Conservation (phyloP, 2,329 filamentous ascomycete genomes). For the Hypoxylon sp. region DNA sequence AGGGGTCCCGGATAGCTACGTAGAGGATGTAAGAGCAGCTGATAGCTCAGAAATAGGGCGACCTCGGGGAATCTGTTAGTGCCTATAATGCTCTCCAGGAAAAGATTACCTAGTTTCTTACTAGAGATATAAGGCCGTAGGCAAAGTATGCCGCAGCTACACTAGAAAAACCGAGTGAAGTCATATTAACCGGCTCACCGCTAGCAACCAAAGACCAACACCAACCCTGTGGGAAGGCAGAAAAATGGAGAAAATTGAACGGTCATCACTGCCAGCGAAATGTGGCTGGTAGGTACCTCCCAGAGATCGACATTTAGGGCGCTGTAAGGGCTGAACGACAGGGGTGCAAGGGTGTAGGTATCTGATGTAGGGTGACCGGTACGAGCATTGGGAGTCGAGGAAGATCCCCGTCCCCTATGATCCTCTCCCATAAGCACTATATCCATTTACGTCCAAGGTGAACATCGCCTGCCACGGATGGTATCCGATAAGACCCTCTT, state of each 20-base stretch:
- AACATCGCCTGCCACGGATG: too few relatives aligned
- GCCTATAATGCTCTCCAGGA: not conserved
- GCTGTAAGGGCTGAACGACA: not conserved
- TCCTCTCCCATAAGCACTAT: too few relatives aligned
- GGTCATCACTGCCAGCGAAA: not conserved
- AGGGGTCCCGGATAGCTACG: slow-evolving; percentile 25
- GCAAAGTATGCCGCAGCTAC: not conserved
- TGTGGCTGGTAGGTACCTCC: not conserved
- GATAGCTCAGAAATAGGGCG: slow-evolving; percentile 9
- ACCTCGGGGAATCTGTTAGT: not conserved
- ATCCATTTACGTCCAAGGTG: too few relatives aligned
- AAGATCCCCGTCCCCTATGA: too few relatives aligned
- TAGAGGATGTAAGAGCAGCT: slow-evolving; percentile 21
- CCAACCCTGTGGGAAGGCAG: not conserved
- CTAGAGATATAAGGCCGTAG: slow-evolving; percentile 9
- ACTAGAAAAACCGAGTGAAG: not conserved
- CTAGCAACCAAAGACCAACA: not conserved
- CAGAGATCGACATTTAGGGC: not conserved
- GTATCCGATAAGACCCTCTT: too few relatives aligned
- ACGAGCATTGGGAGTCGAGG: not conserved
- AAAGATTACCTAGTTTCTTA: not conserved
- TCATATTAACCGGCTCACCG: slow-evolving; percentile 5
- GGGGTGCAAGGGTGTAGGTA: not conserved
- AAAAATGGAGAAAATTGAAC: not conserved
- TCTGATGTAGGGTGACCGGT: not conserved